These are phyloP conservation scores for Leptographium procerum DNA, from an alignment of 2,329 filamentous ascomycete species.

Conservation along the genomic window DNA sequence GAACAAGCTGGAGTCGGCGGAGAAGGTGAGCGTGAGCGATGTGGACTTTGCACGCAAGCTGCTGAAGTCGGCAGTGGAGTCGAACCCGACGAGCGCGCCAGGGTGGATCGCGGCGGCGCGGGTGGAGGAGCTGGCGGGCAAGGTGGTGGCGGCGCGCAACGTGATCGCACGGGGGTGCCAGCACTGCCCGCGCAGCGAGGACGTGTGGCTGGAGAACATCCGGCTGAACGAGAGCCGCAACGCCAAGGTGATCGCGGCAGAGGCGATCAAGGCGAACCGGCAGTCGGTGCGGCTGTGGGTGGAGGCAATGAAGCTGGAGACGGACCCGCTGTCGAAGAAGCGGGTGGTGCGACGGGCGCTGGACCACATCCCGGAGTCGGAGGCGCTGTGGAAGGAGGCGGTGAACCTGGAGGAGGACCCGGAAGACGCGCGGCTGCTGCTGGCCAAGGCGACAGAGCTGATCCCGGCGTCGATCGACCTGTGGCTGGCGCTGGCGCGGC, in stretches of 20 bases:
- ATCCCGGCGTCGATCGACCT: conserved; percentile 89
- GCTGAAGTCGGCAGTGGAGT: conserved; percentile 94
- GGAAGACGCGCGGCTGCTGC: conserved; percentile 73
- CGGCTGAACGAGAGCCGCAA: conserved; percentile 85
- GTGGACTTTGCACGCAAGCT: conserved; percentile 88
- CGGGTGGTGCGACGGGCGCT: conserved; percentile 84
- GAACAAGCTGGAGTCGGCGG: conserved; percentile 67
- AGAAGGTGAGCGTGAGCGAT: conserved; percentile 81
- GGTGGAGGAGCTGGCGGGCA: conserved; percentile 85
- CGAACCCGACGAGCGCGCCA: conserved; percentile 86
- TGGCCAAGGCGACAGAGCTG: conserved; percentile 91
- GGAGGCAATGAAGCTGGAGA: conserved; percentile 87
- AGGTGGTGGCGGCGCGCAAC: conserved; percentile 78
- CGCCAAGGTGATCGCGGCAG: conserved; percentile 87
- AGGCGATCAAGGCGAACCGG: conserved; percentile 85
- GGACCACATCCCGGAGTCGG: conserved; percentile 86
- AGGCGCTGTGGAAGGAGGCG: conserved; percentile 94
- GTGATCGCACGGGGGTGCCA: conserved; percentile 82
- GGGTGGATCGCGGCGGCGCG: conserved; percentile 94
- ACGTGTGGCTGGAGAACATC: conserved; percentile 94
- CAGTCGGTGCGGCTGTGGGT: conserved; percentile 85
- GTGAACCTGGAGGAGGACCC: conserved; percentile 91
- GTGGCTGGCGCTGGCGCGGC: conserved; percentile 83
- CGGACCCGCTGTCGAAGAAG: conserved; percentile 74
- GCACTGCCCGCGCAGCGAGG: conserved; percentile 85